Percentiles rank a stretch among this genome's conserved stretches.
phyloP scores from a whole-genome alignment of 2,329 filamentous ascomycete species.

The Aspergillus sp. region DNA sequence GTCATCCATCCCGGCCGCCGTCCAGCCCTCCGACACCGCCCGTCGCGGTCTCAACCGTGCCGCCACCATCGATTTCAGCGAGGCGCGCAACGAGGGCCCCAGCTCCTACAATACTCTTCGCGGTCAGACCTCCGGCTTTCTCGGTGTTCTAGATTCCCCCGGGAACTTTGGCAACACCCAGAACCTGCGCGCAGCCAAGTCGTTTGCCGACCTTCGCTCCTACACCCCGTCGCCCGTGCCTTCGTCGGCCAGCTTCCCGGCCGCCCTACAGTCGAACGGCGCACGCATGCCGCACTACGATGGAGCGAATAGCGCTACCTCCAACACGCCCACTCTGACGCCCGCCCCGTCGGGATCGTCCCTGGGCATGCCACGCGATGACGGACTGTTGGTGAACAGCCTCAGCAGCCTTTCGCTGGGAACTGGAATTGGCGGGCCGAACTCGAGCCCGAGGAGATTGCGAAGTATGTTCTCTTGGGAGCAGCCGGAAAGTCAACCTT shows the following conservation, averaged over 20 bases:
- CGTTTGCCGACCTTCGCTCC: conserved; percentile 90
- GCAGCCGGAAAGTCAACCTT: conserved; percentile 50
- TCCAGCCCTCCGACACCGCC: conserved; percentile 71
- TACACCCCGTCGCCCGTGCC: conserved; percentile 92
- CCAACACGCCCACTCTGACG: conserved; percentile 66
- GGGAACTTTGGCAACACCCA: conserved; percentile 65
- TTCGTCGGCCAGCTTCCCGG: conserved; percentile 84
- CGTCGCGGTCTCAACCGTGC: conserved; percentile 86
- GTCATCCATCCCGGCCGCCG: conserved; percentile 60
- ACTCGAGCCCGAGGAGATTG: conserved; percentile 57
- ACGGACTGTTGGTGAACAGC: conserved; percentile 62
- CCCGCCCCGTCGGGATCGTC: conserved; percentile 55
- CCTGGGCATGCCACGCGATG: conserved; percentile 53
- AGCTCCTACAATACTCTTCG: conserved; percentile 71
- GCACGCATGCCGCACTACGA: conserved; percentile 60
- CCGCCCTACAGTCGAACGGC: conserved; percentile 63
- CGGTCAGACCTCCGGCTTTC: conserved; percentile 74
- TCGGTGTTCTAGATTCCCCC: conserved; percentile 82
- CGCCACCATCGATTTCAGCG: conserved; percentile 95
- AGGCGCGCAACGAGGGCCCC: conserved; percentile 69
- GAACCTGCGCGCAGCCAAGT: conserved; percentile 90
- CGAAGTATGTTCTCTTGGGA: conserved; percentile 64
- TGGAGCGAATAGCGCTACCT: conserved; percentile 55
- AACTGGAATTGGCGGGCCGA: conserved; percentile 44
- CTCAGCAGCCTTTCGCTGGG: conserved; percentile 61